Evolutionary conservation across 352 stramenopile genomes (phyloP).

Genomic region (Saprolegnia parasitica): DNA sequence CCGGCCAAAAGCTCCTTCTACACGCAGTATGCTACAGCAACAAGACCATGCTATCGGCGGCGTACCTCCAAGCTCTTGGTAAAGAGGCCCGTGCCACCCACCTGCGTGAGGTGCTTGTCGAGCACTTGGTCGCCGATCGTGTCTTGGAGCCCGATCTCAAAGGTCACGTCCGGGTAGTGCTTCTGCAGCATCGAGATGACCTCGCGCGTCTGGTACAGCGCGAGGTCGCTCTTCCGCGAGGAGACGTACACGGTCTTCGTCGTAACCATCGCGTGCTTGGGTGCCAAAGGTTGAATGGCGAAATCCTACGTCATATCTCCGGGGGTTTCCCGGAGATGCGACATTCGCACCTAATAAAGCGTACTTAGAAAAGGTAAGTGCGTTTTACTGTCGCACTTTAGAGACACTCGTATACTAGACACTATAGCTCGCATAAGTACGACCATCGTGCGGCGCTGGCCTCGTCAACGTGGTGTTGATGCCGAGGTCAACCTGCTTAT

Average conservation of each 20-base stretch:
- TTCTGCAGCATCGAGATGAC: slow-evolving; percentile 73
- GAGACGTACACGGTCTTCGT: slow-evolving; percentile 69
- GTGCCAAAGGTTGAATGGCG: slow-evolving; percentile 1
- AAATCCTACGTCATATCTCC: not conserved
- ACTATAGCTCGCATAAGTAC: not conserved
- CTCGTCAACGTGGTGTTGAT: not conserved
- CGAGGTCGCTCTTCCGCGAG: slow-evolving; percentile 83
- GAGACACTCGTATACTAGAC: not conserved
- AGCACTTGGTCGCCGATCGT: slow-evolving; percentile 79
- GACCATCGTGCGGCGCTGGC: not conserved
- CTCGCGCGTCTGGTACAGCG: slow-evolving; percentile 83
- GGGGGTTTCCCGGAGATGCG: not conserved
- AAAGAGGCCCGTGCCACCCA: slow-evolving; percentile 77
- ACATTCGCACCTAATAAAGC: not conserved
- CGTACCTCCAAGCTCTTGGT: slow-evolving; percentile 84
- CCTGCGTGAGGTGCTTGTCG: slow-evolving; percentile 66
- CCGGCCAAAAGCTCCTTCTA: slow-evolving; percentile 61
- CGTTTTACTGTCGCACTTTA: not conserved
- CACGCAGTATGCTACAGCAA: not conserved
- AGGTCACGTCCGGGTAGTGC: slow-evolving; percentile 55
- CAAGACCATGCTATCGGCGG: not conserved
- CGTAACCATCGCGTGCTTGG: slow-evolving; percentile 3
- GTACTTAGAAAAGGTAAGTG: not conserved
- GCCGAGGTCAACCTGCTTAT: not conserved
- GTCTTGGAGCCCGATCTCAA: slow-evolving; percentile 75